These are phyloP conservation scores for Colletotrichum viniferum DNA, from an alignment of 2,329 filamentous ascomycete genomes.

Conservation along the genomic window DNA sequence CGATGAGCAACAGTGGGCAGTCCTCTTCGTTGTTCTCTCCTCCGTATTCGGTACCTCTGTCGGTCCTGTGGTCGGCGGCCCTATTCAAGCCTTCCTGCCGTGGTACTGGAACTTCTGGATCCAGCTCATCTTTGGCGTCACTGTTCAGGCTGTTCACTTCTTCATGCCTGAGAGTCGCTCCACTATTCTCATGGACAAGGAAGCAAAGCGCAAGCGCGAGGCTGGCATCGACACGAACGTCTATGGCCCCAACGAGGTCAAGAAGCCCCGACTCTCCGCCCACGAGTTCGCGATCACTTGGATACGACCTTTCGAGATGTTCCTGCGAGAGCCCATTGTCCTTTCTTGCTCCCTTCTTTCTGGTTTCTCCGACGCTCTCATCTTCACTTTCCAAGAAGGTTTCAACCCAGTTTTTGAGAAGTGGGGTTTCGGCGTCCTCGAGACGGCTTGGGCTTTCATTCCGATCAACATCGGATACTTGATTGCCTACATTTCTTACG, in stretches of 20 bases:
- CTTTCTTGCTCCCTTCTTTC: slow-evolving; percentile 63
- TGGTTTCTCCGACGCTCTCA: slow-evolving; percentile 68
- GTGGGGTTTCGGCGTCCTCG: slow-evolving; percentile 56
- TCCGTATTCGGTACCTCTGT: slow-evolving; percentile 60
- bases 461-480: slow-evolving; percentile 53
- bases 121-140: slow-evolving; percentile 60
- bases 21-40: slow-evolving; percentile 64
- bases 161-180: slow-evolving; percentile 64
- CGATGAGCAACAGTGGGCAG: slow-evolving; percentile 61
- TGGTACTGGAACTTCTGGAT: slow-evolving; percentile 70
- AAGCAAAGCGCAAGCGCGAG: slow-evolving; percentile 60
- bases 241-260: slow-evolving; percentile 53
- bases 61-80: slow-evolving; percentile 59
- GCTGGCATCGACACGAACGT: slow-evolving; percentile 45
- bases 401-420: slow-evolving; percentile 64
- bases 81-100: slow-evolving; percentile 47
- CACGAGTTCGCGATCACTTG: slow-evolving; percentile 53
- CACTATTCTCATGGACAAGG: slow-evolving; percentile 60
- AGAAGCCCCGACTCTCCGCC: slow-evolving; percentile 40
- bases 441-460: slow-evolving; percentile 25
- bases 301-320: slow-evolving; percentile 67
- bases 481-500: slow-evolving; percentile 60
- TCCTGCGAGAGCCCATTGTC: slow-evolving; percentile 69
- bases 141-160: slow-evolving; percentile 54
- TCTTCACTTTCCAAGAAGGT: slow-evolving; percentile 71